These are phyloP conservation scores for Leucocoprinus leucothites DNA, from an alignment of 768 basidiomycete species.

Conservation along the genomic window DNA sequence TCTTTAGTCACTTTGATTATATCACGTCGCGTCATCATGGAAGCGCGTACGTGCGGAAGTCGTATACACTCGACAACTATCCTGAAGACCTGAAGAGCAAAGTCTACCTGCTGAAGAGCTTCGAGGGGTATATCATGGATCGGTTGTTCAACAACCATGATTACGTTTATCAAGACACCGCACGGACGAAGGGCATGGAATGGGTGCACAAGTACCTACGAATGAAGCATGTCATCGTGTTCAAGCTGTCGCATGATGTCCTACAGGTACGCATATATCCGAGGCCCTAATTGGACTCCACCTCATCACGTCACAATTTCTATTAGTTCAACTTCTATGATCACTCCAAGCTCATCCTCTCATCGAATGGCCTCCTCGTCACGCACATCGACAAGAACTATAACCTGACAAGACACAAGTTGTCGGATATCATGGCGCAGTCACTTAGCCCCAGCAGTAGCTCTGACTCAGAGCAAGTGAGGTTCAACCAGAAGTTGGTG, in stretches of 20 bases:
- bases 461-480: constrained; percentile 51
- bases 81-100: constrained; percentile 87
- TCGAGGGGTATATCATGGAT: constrained; percentile 93
- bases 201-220: constrained; percentile 94
- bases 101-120: constrained; percentile 89
- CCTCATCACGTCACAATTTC: constrained; percentile 2
- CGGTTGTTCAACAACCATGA: constrained; percentile 81
- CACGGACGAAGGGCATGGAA: constrained; percentile 80
- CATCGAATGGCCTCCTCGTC: constrained; percentile 71
- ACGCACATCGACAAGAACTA: constrained; percentile 93
- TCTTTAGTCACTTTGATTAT: constrained; percentile 81
- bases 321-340: constrained; percentile 97
- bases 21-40: constrained; percentile 68
- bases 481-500: constrained; percentile 61
- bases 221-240: constrained; percentile 97
- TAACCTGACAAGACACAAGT: constrained; percentile 66
- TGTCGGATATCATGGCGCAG: constrained; percentile 66
- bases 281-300: too few relatives aligned
- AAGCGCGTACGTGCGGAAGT: constrained; percentile 68
- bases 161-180: constrained; percentile 72
- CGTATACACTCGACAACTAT: constrained; percentile 63
- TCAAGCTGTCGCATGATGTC: constrained; percentile 93
- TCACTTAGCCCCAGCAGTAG: constrained; percentile 33
- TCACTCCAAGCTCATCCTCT: constrained; percentile 92
- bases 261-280: constrained; percentile 81